phyloP scores from a whole-genome alignment of 805 yeast genomes.

The Candida morakotiae region DNA sequence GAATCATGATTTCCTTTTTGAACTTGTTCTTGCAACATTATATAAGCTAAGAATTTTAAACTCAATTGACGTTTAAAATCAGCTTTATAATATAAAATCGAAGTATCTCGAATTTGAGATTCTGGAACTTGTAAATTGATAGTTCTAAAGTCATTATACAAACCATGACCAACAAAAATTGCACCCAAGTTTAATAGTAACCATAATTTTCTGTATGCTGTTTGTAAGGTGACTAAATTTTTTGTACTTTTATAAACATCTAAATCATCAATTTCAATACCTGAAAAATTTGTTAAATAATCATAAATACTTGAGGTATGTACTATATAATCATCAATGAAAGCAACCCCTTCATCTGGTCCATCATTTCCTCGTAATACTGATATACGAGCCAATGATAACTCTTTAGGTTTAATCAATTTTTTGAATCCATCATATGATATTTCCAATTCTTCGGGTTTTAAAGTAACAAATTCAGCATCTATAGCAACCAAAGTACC shows the following conservation, averaged over 20 bases:
- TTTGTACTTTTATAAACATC: constrained; percentile 63
- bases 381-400: constrained; percentile 84
- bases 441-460: constrained; percentile 76
- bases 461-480: constrained; percentile 88
- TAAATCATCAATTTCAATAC: constrained; percentile 90
- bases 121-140: constrained; percentile 88
- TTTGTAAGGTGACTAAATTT: constrained; percentile 72
- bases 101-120: constrained; percentile 85
- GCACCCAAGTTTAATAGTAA: constrained; percentile 82
- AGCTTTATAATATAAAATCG: constrained; percentile 69
- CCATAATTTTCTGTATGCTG: constrained; percentile 89
- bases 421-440: constrained; percentile 66
- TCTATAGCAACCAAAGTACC: constrained; percentile 89
- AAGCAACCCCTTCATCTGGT: constrained; percentile 63
- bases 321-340: constrained; percentile 89
- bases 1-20: constrained; percentile 96
- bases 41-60: constrained; percentile 81
- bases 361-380: constrained; percentile 74
- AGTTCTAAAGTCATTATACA: constrained; percentile 85
- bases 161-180: constrained; percentile 92
- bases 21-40: constrained; percentile 66
- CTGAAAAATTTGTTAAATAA: constrained; percentile 85
- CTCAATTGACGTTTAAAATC: constrained; percentile 76
- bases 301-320: constrained; percentile 71
- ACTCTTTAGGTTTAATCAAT: constrained; percentile 67